Conservation (phyloP, 106 monocot genomes). For the Vanilla planifolia region DNA sequence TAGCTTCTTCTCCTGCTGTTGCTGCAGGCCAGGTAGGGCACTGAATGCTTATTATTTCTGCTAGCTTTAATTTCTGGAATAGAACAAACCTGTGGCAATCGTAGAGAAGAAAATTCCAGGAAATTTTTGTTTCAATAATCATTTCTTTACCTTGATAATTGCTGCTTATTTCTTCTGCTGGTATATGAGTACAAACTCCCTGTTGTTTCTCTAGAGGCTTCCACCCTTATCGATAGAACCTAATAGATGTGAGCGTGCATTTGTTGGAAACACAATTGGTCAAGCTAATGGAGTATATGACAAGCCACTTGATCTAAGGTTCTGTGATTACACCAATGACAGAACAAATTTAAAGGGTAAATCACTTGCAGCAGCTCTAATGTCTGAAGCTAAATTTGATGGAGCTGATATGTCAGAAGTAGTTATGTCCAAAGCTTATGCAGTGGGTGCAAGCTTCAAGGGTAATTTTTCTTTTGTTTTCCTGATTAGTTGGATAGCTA, state of each 20-base stretch:
- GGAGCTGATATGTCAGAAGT: conserved; percentile 97
- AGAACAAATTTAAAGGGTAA: conserved; percentile 91
- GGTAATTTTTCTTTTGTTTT: conserved; percentile 25
- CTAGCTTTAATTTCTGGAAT: too few relatives aligned
- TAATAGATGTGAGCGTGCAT: conserved; percentile 83
- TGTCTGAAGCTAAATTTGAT: conserved; percentile 94
- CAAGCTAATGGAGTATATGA: conserved; percentile 99
- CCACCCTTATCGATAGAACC: conserved; percentile 93
- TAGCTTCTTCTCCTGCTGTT: conserved; percentile 49
- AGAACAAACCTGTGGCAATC: too few relatives aligned
- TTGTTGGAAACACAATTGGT: conserved; percentile 94
- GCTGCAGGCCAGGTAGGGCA: conserved; percentile 66
- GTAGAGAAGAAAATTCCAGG: too few relatives aligned
- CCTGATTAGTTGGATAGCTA: neutral
- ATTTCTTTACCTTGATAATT: neutral
- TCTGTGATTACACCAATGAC: conserved; percentile 83
- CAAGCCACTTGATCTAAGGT: conserved; percentile 88
- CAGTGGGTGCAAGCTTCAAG: conserved; percentile 92
- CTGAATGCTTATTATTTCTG: too few relatives aligned
- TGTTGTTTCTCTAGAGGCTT: conserved; percentile 50
- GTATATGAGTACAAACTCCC: neutral
- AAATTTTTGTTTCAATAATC: too few relatives aligned
- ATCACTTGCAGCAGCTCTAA: conserved; percentile 81
- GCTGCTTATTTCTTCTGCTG: neutral
- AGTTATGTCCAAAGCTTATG: conserved; percentile 96